Evolutionary conservation across 2,329 filamentous ascomycete species (phyloP), one percentile per base, ranked within the genome.

Genomic region (Colletotrichum spaethianum): DNA sequence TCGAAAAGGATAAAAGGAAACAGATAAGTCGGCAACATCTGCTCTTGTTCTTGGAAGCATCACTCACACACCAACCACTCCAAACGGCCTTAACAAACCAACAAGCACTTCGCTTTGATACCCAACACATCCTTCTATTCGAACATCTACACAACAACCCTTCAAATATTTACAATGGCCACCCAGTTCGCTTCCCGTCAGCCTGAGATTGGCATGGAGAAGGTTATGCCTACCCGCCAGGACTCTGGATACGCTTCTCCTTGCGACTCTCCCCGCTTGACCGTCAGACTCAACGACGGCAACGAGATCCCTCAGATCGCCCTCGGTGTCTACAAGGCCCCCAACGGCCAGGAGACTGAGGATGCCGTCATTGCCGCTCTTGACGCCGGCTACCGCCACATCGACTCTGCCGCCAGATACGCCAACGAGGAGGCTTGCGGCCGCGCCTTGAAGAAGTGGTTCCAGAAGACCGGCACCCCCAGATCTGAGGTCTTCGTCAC

Each of bases 311-410:
- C 81, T 60, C 77, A 84, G 65, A 78, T 87, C 36, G 85, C 84
- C 46, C 81, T 87, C 63, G 85, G 85, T 70, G 88, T 94, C 81
- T 92, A 94, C 68, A 86, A 89, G 76, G 84, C 89, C 67, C 42
- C 84, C 70, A 85, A 86, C 74, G 81, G 83, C 69, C 82, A 84
- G 55, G 77, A 78, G 74, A 79, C 83, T 73, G 60, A 74, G 73
- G 73, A 74, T 31, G 80, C 82, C 18, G 80, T 82, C 46, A 76
- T 75, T 1, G 78, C 80, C 70, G 81, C 82, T 14, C 75, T 88
- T 38, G 81, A 86, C 55, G 76, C 81, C 53, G 87, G 87, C n/a
- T 89, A 89, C 77, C 82, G 85, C 20, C 87, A 88, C 77, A 86
- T 89, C 73, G 87, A 89, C 76, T 82, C 82, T 31, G 86, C 86